Evolutionary conservation across 345 rosid species (phyloP), one percentile per base, ranked within the genome.

Genomic region (Sisymbrium altissimum): DNA sequence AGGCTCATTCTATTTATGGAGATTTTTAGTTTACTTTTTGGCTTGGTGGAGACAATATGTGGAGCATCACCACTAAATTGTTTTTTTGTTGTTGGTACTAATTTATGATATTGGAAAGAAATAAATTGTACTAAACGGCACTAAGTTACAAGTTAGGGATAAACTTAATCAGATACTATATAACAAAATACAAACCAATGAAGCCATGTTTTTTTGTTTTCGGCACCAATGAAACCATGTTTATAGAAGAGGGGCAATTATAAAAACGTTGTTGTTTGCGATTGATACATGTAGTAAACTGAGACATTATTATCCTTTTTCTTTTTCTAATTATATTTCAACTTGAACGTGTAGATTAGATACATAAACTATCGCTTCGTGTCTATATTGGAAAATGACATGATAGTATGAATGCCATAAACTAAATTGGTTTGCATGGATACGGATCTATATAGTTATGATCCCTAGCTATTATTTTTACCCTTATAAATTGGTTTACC

Each of bases 1-100:
- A 72, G 32, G 21, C 71, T 38, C n/a, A 60, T 80, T 78, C 73
- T 85, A 85, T 85, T 79, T 89, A 87, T 84, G 71, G 50, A 60
- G 61, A 60, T 66, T 68, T 60, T 15, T 15, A 59, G 54, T 27
- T 52, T 39, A 5, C 76, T 64, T 55, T 76, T 70, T 67, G 53
- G 74, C 77, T 73, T 72, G 80, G 82, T 80, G 77, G 74, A 76
- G 78, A 63, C 50, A 56, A 39, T 69, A 63, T 70, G 85, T 83
- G 83, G 84, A 81, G 71, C 63, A 80, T 57, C 35, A 23, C 64
- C 88, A 84, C 85, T 80, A 50, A 27, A 3, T 2, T 27, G 29
- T 15, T 73, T 19, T 33, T 23, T 15, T 7, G 8, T 25, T 54
- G 7, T 45, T 35, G 46, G 30, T 44, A 55, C 11, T 33, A 7